Evolutionary conservation across 2,329 filamentous ascomycete genomes (phyloP).

Genomic region (Alternaria sp.): DNA sequence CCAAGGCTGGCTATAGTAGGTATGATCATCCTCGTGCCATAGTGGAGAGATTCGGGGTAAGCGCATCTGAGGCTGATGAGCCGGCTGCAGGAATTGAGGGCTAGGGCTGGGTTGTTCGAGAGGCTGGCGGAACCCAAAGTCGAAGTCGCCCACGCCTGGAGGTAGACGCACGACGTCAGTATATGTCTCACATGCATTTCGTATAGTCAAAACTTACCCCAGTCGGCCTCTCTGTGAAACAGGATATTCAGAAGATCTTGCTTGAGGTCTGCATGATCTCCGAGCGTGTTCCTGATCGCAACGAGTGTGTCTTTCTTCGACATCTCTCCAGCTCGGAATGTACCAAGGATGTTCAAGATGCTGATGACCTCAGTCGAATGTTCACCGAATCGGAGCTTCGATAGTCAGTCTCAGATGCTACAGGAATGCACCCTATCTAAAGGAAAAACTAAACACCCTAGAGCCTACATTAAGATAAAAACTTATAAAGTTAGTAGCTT

Average conservation of each 20-base stretch:
- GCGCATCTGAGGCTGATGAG: constrained; percentile 30
- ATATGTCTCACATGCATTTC: not conserved
- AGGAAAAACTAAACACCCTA: too few relatives aligned
- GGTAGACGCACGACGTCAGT: not conserved
- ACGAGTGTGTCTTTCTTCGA: constrained; percentile 30
- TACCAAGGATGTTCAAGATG: constrained; percentile 22
- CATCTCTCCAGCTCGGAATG: constrained; percentile 23
- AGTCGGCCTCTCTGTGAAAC: constrained; percentile 29
- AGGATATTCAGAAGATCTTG: constrained; percentile 30
- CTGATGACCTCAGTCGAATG: constrained; percentile 22
- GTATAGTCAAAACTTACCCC: constrained; percentile 12
- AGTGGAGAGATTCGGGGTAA: constrained; percentile 21
- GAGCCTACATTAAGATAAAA: too few relatives aligned
- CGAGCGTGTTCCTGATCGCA: constrained; percentile 26
- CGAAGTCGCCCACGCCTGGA: constrained; percentile 24
- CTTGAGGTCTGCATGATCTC: constrained; percentile 26
- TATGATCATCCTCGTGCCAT: constrained; percentile 14
- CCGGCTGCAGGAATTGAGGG: constrained; percentile 33
- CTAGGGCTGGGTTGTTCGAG: not conserved
- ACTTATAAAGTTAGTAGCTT: too few relatives aligned
- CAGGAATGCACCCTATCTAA: too few relatives aligned
- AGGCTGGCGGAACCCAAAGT: constrained; percentile 21
- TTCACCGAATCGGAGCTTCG: constrained; percentile 32
- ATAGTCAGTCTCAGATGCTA: not conserved
- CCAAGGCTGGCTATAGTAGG: not conserved